Evolutionary conservation across 2,329 filamentous ascomycete species (phyloP).

Genomic region (Pezicula neosporulosa): DNA sequence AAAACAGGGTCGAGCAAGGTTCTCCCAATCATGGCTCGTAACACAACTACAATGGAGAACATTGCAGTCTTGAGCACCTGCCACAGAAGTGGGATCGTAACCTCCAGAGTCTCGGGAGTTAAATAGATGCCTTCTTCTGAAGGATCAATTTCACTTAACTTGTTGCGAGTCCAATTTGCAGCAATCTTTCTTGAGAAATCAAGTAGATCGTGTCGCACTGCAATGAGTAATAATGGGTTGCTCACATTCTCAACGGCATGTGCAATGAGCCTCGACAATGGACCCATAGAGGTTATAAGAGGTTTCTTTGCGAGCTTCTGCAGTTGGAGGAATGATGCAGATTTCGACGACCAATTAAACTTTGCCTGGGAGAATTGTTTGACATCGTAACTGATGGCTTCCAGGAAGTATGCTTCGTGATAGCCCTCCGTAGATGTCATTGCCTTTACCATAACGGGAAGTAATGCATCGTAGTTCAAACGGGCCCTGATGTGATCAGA

Average conservation of each 20-base stretch:
- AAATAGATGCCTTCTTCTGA: conserved; percentile 57
- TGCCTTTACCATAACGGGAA: conserved; percentile 54
- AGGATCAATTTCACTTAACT: conserved; percentile 61
- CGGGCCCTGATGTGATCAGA: conserved; percentile 47
- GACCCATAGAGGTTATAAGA: conserved; percentile 56
- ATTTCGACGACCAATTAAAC: conserved; percentile 56
- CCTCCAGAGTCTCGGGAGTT: conserved; percentile 52
- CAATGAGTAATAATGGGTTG: conserved; percentile 38
- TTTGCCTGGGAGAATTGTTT: conserved; percentile 43
- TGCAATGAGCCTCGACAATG: conserved; percentile 58
- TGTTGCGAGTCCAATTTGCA: conserved; percentile 65
- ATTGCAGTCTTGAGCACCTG: conserved; percentile 60
- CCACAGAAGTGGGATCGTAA: conserved; percentile 61
- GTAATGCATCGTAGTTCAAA: conserved; percentile 54
- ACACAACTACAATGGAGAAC: conserved; percentile 60
- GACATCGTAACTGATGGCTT: conserved; percentile 59
- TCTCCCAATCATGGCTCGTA: conserved; percentile 56
- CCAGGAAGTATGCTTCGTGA: conserved; percentile 62
- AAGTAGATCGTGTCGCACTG: conserved; percentile 49
- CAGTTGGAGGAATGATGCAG: conserved; percentile 53
- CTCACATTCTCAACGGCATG: conserved; percentile 56
- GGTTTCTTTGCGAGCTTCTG: conserved; percentile 53
- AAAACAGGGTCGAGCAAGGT: conserved; percentile 53
- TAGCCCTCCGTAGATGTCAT: conserved; percentile 60
- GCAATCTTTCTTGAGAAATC: conserved; percentile 41